Percentiles rank a stretch among this genome's conserved stretches.
Evolutionary conservation across 768 basidiomycete genomes (phyloP).

Genomic region (Terana coerulea): DNA sequence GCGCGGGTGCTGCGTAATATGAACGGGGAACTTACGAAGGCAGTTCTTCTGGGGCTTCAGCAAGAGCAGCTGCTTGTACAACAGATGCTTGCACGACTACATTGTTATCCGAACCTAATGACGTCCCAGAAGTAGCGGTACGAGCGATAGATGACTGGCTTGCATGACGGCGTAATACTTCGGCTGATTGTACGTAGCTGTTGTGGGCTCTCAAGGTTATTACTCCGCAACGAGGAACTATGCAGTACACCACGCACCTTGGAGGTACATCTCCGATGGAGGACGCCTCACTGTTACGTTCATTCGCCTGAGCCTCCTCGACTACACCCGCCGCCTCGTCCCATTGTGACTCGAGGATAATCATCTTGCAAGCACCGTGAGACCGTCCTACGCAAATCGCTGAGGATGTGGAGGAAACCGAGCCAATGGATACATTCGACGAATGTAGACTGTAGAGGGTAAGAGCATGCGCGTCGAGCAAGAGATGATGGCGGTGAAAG

Average conservation of each 20-base stretch:
- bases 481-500: background rate
- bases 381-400: background rate
- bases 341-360: conserved; percentile 18
- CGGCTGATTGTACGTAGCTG: conserved; percentile 2
- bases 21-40: too few species aligned
- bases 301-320: background rate
- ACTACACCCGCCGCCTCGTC: conserved; percentile 12
- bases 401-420: background rate
- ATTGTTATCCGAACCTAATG: too few species aligned
- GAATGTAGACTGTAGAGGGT: background rate
- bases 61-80: too few species aligned
- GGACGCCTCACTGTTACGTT: background rate
- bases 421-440: background rate
- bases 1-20: too few species aligned
- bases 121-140: too few species aligned
- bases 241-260: conserved; percentile 3
- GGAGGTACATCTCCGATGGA: background rate
- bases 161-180: background rate
- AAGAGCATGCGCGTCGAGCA: background rate
- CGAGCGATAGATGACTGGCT: background rate
- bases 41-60: too few species aligned
- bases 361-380: conserved; percentile 7
- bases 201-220: background rate
- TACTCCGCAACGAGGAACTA: background rate
- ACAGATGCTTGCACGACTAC: too few species aligned